phyloP scores from a whole-genome alignment of 2,329 filamentous ascomycete genomes.

The Penicillium sp. region DNA sequence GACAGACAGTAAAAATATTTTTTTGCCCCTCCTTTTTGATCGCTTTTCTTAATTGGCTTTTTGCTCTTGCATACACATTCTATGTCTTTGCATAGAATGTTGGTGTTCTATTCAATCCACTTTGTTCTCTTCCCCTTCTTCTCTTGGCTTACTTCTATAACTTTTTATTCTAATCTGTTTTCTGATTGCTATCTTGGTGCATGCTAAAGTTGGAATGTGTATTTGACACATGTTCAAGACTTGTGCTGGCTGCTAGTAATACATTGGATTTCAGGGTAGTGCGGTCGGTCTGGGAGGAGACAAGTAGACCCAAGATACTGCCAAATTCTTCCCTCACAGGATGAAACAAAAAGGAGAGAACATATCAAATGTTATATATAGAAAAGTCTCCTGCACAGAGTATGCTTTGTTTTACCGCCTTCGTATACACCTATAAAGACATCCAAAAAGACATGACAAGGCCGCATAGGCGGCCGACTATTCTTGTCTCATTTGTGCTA shows the following conservation, averaged over 20 bases:
- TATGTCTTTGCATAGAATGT: neutral
- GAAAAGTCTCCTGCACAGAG: too few species aligned
- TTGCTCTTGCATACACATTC: constrained; percentile 10
- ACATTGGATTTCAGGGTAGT: neutral
- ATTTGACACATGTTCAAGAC: neutral
- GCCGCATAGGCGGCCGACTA: too few species aligned
- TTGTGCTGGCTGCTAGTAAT: neutral
- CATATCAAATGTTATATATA: too few species aligned
- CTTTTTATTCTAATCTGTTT: neutral
- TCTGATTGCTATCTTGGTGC: neutral
- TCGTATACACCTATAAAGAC: too few species aligned
- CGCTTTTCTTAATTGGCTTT: neutral
- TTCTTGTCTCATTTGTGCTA: neutral
- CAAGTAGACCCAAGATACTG: neutral
- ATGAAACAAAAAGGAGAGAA: neutral
- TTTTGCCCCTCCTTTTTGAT: neutral
- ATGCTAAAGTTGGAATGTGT: neutral
- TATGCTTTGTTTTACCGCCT: too few species aligned
- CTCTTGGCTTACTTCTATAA: neutral
- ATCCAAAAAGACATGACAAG: too few species aligned
- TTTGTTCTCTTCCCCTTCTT: neutral
- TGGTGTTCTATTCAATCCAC: constrained; percentile 4
- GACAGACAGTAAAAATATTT: neutral
- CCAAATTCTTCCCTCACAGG: neutral
- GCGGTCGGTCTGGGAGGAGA: too few species aligned